Conservation (phyloP, 2,329 filamentous ascomycete species). For the Cladosporium austrohemisphaericum region DNA sequence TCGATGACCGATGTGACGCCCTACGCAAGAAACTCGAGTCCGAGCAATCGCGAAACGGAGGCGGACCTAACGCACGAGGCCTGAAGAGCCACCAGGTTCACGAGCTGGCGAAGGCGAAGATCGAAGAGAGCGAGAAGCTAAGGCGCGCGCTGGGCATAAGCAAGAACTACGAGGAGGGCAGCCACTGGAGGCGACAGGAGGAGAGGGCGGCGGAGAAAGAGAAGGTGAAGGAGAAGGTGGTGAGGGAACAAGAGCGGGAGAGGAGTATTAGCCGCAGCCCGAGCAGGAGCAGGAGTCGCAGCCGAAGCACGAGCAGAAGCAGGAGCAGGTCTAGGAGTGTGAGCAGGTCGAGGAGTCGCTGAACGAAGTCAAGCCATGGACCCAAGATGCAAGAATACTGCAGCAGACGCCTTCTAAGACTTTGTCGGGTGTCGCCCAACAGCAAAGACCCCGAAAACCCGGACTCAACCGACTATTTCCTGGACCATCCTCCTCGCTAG, state of each 20-base stretch:
- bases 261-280: neutral
- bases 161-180: slow-evolving; percentile 78
- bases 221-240: slow-evolving; percentile 10
- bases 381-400: too few species aligned
- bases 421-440: too few species aligned
- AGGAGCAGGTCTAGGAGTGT: slow-evolving; percentile 1
- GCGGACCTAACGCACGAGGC: slow-evolving; percentile 46
- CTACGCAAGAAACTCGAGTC: slow-evolving; percentile 61
- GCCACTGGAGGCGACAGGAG: slow-evolving; percentile 81
- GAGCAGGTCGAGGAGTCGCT: neutral
- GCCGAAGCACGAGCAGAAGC: neutral
- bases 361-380: too few species aligned
- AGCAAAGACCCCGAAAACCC: too few species aligned
- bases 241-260: neutral
- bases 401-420: too few species aligned
- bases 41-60: slow-evolving; percentile 51
- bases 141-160: slow-evolving; percentile 82
- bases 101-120: slow-evolving; percentile 93
- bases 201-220: slow-evolving; percentile 47
- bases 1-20: slow-evolving; percentile 69
- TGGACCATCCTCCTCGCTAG: too few species aligned
- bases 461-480: too few species aligned
- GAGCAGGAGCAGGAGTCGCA: neutral
- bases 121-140: slow-evolving; percentile 87
- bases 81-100: slow-evolving; percentile 94